Evolutionary conservation across 768 basidiomycete species (phyloP).

Genomic region (Obba rivulosa): DNA sequence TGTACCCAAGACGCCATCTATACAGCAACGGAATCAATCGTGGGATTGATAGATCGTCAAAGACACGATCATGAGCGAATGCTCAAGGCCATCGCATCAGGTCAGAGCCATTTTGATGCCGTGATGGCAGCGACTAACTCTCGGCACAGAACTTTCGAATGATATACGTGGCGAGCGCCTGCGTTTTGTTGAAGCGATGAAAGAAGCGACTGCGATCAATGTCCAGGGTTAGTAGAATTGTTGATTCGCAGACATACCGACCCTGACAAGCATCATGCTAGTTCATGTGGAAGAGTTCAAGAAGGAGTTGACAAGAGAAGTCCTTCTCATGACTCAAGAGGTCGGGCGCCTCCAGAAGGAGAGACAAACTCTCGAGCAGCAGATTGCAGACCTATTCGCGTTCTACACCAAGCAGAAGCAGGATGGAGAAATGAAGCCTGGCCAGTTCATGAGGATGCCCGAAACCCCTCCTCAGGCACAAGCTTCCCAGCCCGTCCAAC

Average conservation of each 20-base stretch:
- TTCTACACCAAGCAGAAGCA: slow-evolving; percentile 68
- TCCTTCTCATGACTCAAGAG: slow-evolving; percentile 68
- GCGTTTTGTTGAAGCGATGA: slow-evolving; percentile 92
- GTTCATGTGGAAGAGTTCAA: slow-evolving; percentile 89
- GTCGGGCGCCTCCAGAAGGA: slow-evolving; percentile 63
- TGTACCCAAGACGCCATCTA: neutral
- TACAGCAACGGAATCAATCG: slow-evolving; percentile 52
- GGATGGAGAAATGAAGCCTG: slow-evolving; percentile 14
- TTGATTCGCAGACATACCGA: neutral
- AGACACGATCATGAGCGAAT: slow-evolving; percentile 68
- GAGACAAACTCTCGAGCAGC: slow-evolving; percentile 58
- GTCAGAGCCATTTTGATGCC: slow-evolving; percentile 29
- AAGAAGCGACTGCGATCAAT: slow-evolving; percentile 85
- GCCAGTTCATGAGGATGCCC: neutral
- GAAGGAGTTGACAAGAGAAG: slow-evolving; percentile 70
- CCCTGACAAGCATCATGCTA: slow-evolving; percentile 19
- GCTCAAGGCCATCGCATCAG: slow-evolving; percentile 58
- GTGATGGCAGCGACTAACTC: neutral
- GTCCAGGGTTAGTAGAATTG: slow-evolving; percentile 51
- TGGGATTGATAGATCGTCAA: slow-evolving; percentile 61
- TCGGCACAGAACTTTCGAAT: slow-evolving; percentile 57
- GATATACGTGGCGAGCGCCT: slow-evolving; percentile 85
- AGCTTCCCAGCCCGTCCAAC: neutral
- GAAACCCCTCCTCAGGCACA: neutral
- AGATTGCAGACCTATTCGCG: slow-evolving; percentile 68